These are phyloP conservation scores for Acacia concinna DNA, from an alignment of 331 rosid genomes.

Conservation along the genomic window DNA sequence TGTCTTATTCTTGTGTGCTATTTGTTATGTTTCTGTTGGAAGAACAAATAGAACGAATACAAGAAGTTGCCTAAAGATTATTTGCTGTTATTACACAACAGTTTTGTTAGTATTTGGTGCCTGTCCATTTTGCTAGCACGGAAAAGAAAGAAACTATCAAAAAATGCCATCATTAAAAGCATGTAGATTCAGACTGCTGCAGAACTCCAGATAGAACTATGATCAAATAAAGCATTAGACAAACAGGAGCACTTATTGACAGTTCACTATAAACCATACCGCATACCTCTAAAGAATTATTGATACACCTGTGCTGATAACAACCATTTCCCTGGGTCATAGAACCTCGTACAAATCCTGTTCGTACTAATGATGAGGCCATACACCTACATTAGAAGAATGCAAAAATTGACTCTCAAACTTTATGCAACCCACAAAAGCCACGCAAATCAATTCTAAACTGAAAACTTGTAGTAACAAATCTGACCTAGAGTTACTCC, in stretches of 20 bases:
- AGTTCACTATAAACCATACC: conserved; percentile 41
- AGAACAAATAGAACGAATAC: neutral
- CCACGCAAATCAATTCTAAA: neutral
- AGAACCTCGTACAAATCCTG: conserved; percentile 95
- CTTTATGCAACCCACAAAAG: conserved; percentile 15
- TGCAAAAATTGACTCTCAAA: conserved; percentile 32
- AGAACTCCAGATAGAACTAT: neutral
- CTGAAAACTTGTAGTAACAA: conserved; percentile 23
- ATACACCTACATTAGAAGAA: conserved; percentile 68
- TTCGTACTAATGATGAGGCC: conserved; percentile 93
- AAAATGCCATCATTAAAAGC: neutral
- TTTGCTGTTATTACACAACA: neutral
- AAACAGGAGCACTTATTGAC: neutral
- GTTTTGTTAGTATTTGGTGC: neutral
- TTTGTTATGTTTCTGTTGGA: neutral
- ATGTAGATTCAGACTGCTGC: conserved; percentile 1
- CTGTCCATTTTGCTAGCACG: neutral
- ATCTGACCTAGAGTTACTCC: conserved; percentile 84
- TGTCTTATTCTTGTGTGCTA: neutral
- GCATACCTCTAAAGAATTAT: conserved; percentile 82
- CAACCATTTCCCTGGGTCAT: conserved; percentile 99
- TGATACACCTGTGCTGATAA: conserved; percentile 92
- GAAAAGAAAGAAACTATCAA: neutral
- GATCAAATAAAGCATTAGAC: neutral
- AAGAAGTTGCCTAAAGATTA: neutral